These are phyloP conservation scores for Laguncularia racemosa DNA, from an alignment of 345 rosid genomes.

Conservation along the genomic window DNA sequence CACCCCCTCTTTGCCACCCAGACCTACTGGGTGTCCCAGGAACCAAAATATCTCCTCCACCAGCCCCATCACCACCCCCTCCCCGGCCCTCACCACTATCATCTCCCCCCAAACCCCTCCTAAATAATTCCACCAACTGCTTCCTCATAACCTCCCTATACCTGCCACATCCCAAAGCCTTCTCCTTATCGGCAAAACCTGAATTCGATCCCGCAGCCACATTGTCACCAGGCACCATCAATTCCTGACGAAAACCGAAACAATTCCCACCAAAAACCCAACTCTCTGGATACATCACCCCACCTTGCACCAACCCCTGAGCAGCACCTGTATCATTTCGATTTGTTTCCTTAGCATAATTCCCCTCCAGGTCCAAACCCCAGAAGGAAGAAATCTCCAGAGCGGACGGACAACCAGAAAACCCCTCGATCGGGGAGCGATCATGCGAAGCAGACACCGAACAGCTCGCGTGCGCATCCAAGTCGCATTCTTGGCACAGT, in stretches of 20 bases:
- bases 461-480: constrained; percentile 34
- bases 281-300: constrained; percentile 30
- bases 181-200: constrained; percentile 15
- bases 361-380: constrained; percentile 46
- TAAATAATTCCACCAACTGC: constrained; percentile 56
- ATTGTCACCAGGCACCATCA: constrained; percentile 44
- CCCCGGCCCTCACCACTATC: neutral
- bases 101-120: constrained; percentile 15
- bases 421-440: constrained; percentile 49
- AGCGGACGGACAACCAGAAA: constrained; percentile 64
- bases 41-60: constrained; percentile 28
- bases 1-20: constrained; percentile 9
- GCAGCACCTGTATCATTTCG: neutral
- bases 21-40: constrained; percentile 22
- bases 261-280: constrained; percentile 20
- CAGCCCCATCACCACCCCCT: constrained; percentile 8
- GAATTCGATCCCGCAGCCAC: neutral
- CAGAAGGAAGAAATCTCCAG: constrained; percentile 49
- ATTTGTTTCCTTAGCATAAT: constrained; percentile 12
- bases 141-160: constrained; percentile 44
- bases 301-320: constrained; percentile 16
- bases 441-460: constrained; percentile 60
- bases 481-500: constrained; percentile 57
- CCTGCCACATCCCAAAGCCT: constrained; percentile 36
- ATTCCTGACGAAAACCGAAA: constrained; percentile 6